phyloP scores from a whole-genome alignment of 2,329 filamentous ascomycete genomes.

The Beauveria brongniartii region DNA sequence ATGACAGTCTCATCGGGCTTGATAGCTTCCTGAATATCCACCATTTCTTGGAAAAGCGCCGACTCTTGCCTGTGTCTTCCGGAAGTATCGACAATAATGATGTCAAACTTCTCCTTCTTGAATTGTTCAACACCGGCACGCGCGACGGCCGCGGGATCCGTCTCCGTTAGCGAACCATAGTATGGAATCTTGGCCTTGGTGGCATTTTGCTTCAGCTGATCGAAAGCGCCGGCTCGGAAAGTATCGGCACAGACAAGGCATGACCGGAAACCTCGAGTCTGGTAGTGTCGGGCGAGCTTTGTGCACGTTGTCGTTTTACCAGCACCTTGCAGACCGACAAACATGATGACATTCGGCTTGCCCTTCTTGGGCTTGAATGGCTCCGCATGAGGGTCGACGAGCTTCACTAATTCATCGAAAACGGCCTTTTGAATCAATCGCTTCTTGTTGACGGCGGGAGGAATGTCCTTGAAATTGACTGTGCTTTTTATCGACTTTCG shows the following conservation, averaged over 20 bases:
- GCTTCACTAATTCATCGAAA: constrained; percentile 90
- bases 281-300: constrained; percentile 91
- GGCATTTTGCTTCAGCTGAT: constrained; percentile 97
- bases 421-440: constrained; percentile 95
- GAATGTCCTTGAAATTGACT: constrained; percentile 92
- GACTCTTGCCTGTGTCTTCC: constrained; percentile 92
- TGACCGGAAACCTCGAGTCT: constrained; percentile 83
- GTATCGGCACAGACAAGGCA: constrained; percentile 97
- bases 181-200: constrained; percentile 99
- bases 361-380: constrained; percentile 97
- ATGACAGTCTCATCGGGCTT: constrained; percentile 92
- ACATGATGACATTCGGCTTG: constrained; percentile 97
- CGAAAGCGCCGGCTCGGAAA: constrained; percentile 95
- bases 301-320: constrained; percentile 98
- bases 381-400: constrained; percentile 92
- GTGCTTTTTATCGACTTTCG: constrained; percentile 85
- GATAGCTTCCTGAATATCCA: constrained; percentile 87
- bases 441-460: constrained; percentile 93
- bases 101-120: constrained; percentile 96
- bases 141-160: constrained; percentile 87
- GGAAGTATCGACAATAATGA: constrained; percentile 97
- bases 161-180: constrained; percentile 93
- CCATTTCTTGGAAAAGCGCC: constrained; percentile 94
- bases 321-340: constrained; percentile 93
- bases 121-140: constrained; percentile 97